Evolutionary conservation across 345 rosid species (phyloP).

Genomic region (Lepidium aucheri): DNA sequence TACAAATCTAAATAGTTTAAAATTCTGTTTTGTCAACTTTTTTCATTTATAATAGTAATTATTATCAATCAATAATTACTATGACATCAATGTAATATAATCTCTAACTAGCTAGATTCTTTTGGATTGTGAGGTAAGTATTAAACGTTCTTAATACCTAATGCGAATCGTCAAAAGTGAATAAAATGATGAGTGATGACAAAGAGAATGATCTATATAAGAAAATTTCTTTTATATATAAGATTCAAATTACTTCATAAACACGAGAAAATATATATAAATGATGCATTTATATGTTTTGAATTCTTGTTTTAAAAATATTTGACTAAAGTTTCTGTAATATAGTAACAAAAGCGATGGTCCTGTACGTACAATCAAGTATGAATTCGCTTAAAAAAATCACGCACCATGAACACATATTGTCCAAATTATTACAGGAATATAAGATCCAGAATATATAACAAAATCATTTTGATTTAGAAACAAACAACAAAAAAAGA

Average conservation of each 20-base stretch:
- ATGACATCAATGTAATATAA: neutral
- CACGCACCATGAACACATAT: neutral
- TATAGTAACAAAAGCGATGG: neutral
- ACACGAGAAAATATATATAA: no score
- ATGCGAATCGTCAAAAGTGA: no score
- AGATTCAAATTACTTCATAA: neutral
- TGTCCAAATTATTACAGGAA: neutral
- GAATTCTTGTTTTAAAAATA: neutral
- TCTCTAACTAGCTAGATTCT: neutral
- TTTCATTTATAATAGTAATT: no score
- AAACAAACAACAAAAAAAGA: neutral
- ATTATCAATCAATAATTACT: no score
- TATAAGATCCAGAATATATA: neutral
- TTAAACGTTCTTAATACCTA: neutral
- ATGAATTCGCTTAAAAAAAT: neutral
- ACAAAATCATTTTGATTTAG: neutral
- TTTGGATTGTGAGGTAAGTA: neutral
- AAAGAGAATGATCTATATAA: no score
- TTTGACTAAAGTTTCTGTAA: neutral
- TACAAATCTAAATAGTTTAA: no score
- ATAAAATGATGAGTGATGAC: no score
- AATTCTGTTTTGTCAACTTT: no score
- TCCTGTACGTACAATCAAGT: neutral
- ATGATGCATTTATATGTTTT: neutral
- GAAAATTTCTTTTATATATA: no score